Evolutionary conservation across 176 grass and related monocot genomes (phyloP).

Genomic region (Carex littledalei): DNA sequence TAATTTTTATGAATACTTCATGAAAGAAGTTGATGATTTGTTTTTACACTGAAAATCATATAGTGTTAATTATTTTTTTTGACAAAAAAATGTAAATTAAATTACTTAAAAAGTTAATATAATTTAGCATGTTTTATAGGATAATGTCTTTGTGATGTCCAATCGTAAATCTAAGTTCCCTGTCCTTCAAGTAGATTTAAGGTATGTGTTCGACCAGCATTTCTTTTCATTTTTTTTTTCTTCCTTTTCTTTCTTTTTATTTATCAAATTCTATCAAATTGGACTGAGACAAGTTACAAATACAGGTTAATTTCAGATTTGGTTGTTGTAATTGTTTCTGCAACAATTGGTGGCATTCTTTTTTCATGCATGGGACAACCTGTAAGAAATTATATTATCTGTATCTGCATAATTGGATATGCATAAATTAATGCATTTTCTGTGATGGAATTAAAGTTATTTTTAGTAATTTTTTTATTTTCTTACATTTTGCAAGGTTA

Average conservation of each 20-base stretch:
- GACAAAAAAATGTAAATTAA: background rate
- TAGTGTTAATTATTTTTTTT: too few relatives aligned
- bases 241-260: slow-evolving; percentile 13
- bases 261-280: slow-evolving; percentile 22
- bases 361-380: slow-evolving; percentile 92
- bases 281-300: background rate
- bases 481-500: slow-evolving; percentile 50
- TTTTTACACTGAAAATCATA: background rate
- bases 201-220: slow-evolving; percentile 29
- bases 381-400: slow-evolving; percentile 45
- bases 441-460: background rate
- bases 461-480: background rate
- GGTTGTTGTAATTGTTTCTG: slow-evolving; percentile 92
- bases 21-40: background rate
- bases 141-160: slow-evolving; percentile 99
- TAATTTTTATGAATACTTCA: slow-evolving; percentile 13
- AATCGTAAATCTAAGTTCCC: slow-evolving; percentile 98
- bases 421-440: background rate
- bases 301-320: slow-evolving; percentile 99
- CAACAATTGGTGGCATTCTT: slow-evolving; percentile 76
- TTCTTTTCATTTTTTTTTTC: background rate
- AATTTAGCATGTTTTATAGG: slow-evolving; percentile 28
- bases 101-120: background rate
- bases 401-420: slow-evolving; percentile 1
- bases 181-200: slow-evolving; percentile 88